A percentile compares a stretch with the other conserved stretches of the same genome.
These are phyloP conservation scores for Carex scoparia DNA, from an alignment of 176 grass and related monocot genomes.

Conservation along the genomic window DNA sequence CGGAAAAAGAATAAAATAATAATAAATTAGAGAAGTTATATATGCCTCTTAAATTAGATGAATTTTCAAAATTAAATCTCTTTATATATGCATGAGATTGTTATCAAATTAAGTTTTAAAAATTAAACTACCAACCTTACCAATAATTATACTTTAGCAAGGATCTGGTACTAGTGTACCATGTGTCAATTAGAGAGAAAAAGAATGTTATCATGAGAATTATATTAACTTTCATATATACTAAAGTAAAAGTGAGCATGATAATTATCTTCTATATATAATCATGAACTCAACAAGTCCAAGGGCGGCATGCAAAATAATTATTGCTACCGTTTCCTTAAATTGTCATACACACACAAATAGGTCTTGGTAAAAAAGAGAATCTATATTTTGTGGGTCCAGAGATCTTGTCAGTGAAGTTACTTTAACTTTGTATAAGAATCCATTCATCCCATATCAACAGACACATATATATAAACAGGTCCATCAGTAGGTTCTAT, in stretches of 20 bases:
- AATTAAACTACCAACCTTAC: not conserved
- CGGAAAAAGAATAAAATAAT: not conserved
- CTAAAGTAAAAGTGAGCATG: not conserved
- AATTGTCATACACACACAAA: not conserved
- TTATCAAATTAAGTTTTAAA: not conserved
- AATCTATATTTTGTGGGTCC: constrained; percentile 23
- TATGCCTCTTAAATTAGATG: not conserved
- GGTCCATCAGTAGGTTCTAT: not conserved
- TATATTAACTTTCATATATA: not conserved
- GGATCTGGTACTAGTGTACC: not conserved
- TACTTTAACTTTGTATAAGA: not conserved
- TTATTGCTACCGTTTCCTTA: constrained; percentile 8
- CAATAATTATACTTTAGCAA: not conserved
- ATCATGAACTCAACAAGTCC: not conserved
- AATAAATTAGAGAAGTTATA: not conserved
- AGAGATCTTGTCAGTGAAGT: not conserved
- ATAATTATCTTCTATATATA: not conserved
- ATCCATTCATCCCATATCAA: constrained; percentile 9
- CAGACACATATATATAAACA: constrained; percentile 22
- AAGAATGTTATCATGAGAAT: not conserved
- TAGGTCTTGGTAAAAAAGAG: constrained; percentile 26
- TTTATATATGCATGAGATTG: not conserved
- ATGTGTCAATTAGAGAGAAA: not conserved
- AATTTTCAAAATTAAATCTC: not conserved
- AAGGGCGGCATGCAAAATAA: not conserved